Percentiles rank a stretch among this genome's conserved stretches.
Conservation (phyloP, 1,284 basidiomycete species). For the Puccinia coronata region DNA sequence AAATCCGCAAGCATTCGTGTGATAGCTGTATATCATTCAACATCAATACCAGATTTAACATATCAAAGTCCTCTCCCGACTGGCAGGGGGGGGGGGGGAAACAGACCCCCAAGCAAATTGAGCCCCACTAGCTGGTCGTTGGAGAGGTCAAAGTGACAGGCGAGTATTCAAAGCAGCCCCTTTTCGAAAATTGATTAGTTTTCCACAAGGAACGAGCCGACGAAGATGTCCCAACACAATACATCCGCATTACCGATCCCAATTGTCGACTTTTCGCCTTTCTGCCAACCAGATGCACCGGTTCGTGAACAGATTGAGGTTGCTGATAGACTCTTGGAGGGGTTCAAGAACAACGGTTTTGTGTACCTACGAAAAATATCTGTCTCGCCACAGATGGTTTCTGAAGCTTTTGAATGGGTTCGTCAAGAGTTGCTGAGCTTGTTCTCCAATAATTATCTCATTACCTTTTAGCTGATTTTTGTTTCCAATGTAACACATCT, state of each 20-base stretch:
- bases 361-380: slow-evolving; percentile 62
- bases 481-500: background rate
- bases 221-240: background rate
- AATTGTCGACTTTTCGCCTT: slow-evolving; percentile 28
- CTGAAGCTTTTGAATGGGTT: slow-evolving; percentile 65
- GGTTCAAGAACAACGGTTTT: slow-evolving; percentile 61
- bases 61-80: no score
- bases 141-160: no score
- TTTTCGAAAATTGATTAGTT: no score
- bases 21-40: no score
- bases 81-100: no score
- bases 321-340: slow-evolving; percentile 57
- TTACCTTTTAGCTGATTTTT: no score
- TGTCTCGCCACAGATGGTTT: slow-evolving; percentile 61
- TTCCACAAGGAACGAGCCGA: background rate
- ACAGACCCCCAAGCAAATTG: no score
- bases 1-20: no score
- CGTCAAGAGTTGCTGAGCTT: slow-evolving; percentile 14
- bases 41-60: no score
- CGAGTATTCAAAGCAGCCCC: no score
- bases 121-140: no score
- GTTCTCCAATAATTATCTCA: no score
- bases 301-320: slow-evolving; percentile 33
- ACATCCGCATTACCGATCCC: background rate
- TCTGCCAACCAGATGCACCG: background rate